Conservation (phyloP, 257 asterid genomes). For the Scutellaria baicalensis region DNA sequence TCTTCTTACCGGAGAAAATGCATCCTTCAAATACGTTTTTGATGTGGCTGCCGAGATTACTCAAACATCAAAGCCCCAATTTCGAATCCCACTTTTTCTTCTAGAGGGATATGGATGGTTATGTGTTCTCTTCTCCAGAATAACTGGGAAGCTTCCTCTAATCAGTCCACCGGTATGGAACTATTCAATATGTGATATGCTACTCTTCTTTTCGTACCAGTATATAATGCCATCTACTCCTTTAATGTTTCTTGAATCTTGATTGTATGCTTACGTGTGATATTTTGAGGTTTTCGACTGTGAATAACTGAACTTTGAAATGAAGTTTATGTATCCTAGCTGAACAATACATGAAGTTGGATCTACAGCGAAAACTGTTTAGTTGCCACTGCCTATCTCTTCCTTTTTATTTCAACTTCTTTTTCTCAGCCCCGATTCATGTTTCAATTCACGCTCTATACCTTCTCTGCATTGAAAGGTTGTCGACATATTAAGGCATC, state of each 20-base stretch:
- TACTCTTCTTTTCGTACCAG: background rate
- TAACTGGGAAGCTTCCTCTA: slow-evolving; percentile 80
- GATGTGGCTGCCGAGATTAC: slow-evolving; percentile 70
- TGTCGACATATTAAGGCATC: slow-evolving; percentile 57
- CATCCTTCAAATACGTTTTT: slow-evolving; percentile 72
- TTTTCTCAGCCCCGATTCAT: too few relatives aligned
- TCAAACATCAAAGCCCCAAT: slow-evolving; percentile 57
- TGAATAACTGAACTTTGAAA: background rate
- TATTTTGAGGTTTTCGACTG: background rate
- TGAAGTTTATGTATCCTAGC: background rate
- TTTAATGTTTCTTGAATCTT: background rate
- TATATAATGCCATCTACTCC: background rate
- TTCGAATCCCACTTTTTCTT: slow-evolving; percentile 51
- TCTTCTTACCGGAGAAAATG: slow-evolving; percentile 92
- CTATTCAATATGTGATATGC: slow-evolving; percentile 1
- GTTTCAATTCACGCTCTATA: background rate
- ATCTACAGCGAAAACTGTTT: background rate
- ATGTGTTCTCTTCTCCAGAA: slow-evolving; percentile 53
- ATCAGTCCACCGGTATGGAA: slow-evolving; percentile 84
- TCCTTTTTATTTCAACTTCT: too few relatives aligned
- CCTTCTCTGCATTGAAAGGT: slow-evolving; percentile 31
- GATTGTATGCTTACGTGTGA: background rate
- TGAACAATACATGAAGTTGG: background rate
- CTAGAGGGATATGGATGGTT: slow-evolving; percentile 61
- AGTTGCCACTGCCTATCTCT: background rate